Percentiles rank a stretch among this genome's conserved stretches.
Evolutionary conservation across 225 moss, liverwort and hornwort species (phyloP).

Genomic region (Neckera pumila): DNA sequence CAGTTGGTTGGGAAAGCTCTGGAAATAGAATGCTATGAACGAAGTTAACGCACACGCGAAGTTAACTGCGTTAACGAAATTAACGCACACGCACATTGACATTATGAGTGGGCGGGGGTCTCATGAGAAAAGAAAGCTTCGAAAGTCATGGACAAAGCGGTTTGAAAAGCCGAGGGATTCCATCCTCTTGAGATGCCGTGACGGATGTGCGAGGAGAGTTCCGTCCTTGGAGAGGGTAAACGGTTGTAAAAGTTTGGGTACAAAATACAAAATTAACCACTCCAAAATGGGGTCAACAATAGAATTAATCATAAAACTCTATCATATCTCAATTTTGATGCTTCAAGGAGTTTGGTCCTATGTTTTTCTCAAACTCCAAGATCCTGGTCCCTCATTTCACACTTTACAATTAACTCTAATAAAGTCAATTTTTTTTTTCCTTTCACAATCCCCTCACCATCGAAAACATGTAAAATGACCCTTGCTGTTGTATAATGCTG

Average conservation of each 20-base stretch:
- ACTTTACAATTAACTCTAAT: background rate
- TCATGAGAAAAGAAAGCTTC: background rate
- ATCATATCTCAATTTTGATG: fast-evolving
- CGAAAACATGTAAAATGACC: background rate
- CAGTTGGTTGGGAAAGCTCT: background rate
- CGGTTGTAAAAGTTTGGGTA: too few relatives aligned
- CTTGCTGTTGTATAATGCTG: fast-evolving
- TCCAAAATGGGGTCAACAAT: background rate
- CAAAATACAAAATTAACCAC: background rate
- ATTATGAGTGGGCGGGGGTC: background rate
- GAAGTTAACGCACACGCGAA: background rate
- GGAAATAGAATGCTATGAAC: background rate
- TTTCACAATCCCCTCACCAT: fast-evolving
- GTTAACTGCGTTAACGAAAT: too few relatives aligned
- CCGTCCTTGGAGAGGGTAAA: too few relatives aligned
- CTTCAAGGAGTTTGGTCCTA: too few relatives aligned
- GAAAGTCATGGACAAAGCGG: background rate
- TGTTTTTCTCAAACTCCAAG: fast-evolving
- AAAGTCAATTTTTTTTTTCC: fast-evolving
- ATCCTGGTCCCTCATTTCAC: background rate
- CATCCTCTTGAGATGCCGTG: background rate
- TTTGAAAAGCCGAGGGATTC: too few relatives aligned
- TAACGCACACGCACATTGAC: background rate
- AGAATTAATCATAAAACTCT: background rate
- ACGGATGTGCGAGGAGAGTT: background rate